Conservation (phyloP, 2,329 filamentous ascomycete species). For the Thermochaetoides dissita region DNA sequence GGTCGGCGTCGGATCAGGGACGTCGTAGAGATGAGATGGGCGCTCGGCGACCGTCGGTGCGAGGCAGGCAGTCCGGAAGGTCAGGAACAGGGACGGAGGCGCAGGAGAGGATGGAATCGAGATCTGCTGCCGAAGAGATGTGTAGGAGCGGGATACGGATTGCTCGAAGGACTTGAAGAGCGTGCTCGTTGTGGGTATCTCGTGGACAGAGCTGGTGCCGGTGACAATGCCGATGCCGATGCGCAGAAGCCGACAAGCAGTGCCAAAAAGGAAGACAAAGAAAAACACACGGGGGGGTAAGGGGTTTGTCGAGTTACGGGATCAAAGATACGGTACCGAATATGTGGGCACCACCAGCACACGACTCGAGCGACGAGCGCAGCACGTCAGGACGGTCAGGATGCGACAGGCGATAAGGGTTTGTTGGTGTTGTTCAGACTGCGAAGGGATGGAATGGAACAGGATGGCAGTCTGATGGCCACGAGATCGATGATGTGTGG, state of each 20-base stretch:
- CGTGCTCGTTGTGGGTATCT: too few species aligned
- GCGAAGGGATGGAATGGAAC: too few species aligned
- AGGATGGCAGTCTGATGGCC: too few species aligned
- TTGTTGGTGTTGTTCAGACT: too few species aligned
- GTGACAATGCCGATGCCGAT: background rate
- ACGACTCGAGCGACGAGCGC: slow-evolving; percentile 5
- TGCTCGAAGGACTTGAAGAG: too few species aligned
- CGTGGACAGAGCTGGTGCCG: too few species aligned
- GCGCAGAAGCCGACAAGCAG: background rate
- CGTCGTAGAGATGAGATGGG: too few species aligned
- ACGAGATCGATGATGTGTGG: too few species aligned
- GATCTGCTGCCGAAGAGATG: slow-evolving; percentile 16
- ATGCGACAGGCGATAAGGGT: too few species aligned
- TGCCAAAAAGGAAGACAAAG: slow-evolving; percentile 1
- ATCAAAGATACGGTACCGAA: background rate
- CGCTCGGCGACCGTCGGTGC: too few species aligned
- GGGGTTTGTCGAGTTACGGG: background rate
- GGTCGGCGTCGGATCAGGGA: background rate
- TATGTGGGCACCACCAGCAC: too few species aligned
- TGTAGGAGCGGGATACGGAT: background rate
- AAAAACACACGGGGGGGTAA: slow-evolving; percentile 2
- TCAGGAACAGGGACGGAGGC: background rate
- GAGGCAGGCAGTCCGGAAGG: background rate
- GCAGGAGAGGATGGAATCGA: background rate
- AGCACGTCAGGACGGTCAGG: slow-evolving; percentile 2